A percentile compares a stretch with the other conserved stretches of the same genome.
Evolutionary conservation across 352 stramenopile species (phyloP).

Genomic region (Phytophthora uliginosa): DNA sequence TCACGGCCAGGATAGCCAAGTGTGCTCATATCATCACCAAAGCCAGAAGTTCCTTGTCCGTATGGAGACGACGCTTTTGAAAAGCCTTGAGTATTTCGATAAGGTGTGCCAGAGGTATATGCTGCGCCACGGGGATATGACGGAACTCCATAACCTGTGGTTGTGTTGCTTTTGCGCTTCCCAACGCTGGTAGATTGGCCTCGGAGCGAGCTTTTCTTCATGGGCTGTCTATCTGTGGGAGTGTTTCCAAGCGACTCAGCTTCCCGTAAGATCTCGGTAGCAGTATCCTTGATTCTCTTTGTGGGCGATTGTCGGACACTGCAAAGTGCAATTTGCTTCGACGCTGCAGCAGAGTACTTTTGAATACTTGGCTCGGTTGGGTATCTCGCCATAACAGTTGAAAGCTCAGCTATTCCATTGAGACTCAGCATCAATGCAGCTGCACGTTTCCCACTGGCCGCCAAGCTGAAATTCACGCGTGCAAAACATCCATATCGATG

Average conservation of each 20-base stretch:
- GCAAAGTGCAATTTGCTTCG: conserved; percentile 65
- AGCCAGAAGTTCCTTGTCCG: conserved; percentile 42
- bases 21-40: conserved; percentile 44
- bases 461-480: conserved; percentile 45
- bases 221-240: conserved; percentile 29
- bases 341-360: conserved; percentile 69
- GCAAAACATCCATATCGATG: neutral
- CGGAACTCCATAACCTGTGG: conserved; percentile 13
- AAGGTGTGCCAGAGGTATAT: conserved; percentile 14
- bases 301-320: conserved; percentile 52
- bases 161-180: conserved; percentile 43
- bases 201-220: conserved; percentile 15
- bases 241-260: conserved; percentile 46
- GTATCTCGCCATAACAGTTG: conserved; percentile 80
- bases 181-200: conserved; percentile 20
- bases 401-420: conserved; percentile 76
- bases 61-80: conserved; percentile 63
- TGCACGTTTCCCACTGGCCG: conserved; percentile 61
- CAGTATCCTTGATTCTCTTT: conserved; percentile 51
- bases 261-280: conserved; percentile 55
- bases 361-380: conserved; percentile 74
- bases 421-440: conserved; percentile 62
- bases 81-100: conserved; percentile 28
- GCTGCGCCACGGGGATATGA: conserved; percentile 18
- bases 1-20: conserved; percentile 29